Evolutionary conservation across 345 rosid species (phyloP).

Genomic region (Alliaria petiolata): DNA sequence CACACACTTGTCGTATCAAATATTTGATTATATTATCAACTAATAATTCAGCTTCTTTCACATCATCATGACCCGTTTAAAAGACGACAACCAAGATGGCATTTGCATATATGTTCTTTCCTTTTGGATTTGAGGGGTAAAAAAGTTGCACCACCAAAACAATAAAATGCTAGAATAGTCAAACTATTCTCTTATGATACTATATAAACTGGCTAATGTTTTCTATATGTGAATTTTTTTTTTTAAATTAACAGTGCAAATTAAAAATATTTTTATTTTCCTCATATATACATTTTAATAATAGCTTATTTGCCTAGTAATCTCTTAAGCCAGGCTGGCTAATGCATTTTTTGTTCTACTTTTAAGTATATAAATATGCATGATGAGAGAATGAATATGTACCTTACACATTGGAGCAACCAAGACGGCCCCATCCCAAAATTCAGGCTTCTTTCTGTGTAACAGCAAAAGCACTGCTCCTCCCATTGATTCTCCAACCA

Average conservation of each 20-base stretch:
- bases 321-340: neutral
- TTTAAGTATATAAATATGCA: too few relatives aligned
- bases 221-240: neutral
- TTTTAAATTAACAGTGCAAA: neutral
- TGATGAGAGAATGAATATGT: neutral
- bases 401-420: constrained; percentile 98
- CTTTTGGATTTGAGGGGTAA: neutral
- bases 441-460: constrained; percentile 60
- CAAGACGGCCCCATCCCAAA: constrained; percentile 80
- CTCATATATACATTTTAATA: neutral
- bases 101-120: neutral
- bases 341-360: neutral
- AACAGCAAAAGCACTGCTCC: constrained; percentile 70
- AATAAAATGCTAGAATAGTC: neutral
- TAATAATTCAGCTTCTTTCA: constrained; percentile 7
- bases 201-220: neutral
- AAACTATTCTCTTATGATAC: neutral
- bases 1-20: neutral
- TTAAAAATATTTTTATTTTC: neutral
- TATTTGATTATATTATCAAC: neutral
- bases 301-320: neutral
- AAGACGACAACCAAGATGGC: neutral
- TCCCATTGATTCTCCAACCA: constrained; percentile 95
- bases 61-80: constrained; percentile 1
- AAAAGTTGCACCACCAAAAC: neutral